Conservation (phyloP, 2,329 filamentous ascomycete species). For the Phyllosticta citrichinensis region DNA sequence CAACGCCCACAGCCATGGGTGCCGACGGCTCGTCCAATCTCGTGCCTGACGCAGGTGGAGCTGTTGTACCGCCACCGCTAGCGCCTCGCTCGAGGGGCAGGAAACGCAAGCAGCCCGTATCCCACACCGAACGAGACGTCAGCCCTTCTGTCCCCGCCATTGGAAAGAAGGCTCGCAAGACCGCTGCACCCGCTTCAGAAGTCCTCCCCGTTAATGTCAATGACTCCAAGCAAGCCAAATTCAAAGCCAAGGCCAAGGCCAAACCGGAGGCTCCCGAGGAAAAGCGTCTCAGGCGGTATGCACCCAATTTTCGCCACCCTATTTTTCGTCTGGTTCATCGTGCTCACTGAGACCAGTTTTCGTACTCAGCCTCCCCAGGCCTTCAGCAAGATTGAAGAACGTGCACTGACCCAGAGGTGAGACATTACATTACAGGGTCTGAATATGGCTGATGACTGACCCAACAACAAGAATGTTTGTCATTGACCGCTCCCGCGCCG, state of each 20-base stretch:
- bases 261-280: conserved; percentile 14
- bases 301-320: background rate
- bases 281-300: conserved; percentile 20
- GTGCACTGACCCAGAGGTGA: conserved; percentile 39
- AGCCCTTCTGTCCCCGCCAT: background rate
- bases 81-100: conserved; percentile 5
- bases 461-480: conserved; percentile 39
- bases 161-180: background rate
- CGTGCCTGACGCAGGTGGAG: background rate
- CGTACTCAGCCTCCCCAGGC: conserved; percentile 33
- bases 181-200: background rate
- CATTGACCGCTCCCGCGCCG: conserved; percentile 38
- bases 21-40: background rate
- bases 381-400: conserved; percentile 38
- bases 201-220: background rate
- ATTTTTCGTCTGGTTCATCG: background rate
- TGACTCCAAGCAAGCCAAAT: conserved; percentile 11
- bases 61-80: background rate
- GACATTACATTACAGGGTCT: conserved; percentile 1
- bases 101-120: conserved; percentile 3
- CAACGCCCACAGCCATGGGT: background rate
- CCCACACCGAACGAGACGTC: background rate
- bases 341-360: conserved; percentile 14
- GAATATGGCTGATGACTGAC: conserved; percentile 18
- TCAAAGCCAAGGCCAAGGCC: conserved; percentile 11